Evolutionary conservation across 371 early-diverging fungal species (phyloP).

Genomic region (Mucor saturninus): DNA sequence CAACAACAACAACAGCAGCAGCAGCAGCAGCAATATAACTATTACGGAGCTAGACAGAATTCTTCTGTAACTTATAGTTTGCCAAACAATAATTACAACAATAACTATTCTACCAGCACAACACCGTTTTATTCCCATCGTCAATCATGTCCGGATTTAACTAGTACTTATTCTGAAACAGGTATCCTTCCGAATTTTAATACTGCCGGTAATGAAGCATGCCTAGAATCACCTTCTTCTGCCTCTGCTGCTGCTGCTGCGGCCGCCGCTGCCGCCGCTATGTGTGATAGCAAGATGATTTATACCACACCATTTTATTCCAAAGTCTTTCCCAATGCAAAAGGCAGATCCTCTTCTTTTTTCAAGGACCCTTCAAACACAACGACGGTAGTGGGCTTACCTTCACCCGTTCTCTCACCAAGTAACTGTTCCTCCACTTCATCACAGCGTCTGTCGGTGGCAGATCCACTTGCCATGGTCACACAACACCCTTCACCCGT

Average conservation of each 20-base stretch:
- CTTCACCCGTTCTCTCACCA: constrained; percentile 19
- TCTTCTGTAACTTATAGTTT: constrained; percentile 24
- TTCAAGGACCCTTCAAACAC: constrained; percentile 11
- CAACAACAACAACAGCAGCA: constrained; percentile 1
- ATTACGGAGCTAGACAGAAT: constrained; percentile 8
- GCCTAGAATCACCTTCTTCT: constrained; percentile 10
- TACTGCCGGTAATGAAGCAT: constrained; percentile 5
- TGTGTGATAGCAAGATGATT: constrained; percentile 11
- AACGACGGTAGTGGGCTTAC: not conserved
- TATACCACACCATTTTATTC: constrained; percentile 5
- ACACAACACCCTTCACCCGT: constrained; percentile 30
- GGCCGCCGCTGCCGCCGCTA: not conserved
- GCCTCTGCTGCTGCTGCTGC: too few relatives aligned
- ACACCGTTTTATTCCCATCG: constrained; percentile 25
- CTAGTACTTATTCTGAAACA: constrained; percentile 29
- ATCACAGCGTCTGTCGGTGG: constrained; percentile 51
- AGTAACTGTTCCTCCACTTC: constrained; percentile 60
- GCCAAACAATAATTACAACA: not conserved
- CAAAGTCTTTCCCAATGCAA: not conserved
- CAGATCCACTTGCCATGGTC: constrained; percentile 23
- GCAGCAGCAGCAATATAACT: constrained; percentile 6
- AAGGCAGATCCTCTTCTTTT: constrained; percentile 4
- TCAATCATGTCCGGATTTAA: constrained; percentile 31
- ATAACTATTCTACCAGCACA: not conserved
- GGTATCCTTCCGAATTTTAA: constrained; percentile 13